A percentile compares a stretch with the other conserved stretches of the same genome.
phyloP scores from a whole-genome alignment of 2,329 filamentous ascomycete genomes.

The Xylariaceae sp. region DNA sequence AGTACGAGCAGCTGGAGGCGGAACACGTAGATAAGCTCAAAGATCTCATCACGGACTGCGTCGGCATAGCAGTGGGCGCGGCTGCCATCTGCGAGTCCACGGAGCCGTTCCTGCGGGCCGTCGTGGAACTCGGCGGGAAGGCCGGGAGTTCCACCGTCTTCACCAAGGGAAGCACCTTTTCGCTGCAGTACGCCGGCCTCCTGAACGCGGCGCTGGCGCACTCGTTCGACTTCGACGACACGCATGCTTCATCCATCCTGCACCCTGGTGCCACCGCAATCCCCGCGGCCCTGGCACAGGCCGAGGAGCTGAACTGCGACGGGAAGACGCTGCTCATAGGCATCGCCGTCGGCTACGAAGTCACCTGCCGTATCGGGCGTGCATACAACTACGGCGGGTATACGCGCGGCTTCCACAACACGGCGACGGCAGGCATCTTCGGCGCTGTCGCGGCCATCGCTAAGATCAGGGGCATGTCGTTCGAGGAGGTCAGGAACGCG shows the following conservation, averaged over 20 bases:
- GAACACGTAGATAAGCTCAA: constrained; percentile 24
- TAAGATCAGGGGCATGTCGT: constrained; percentile 23
- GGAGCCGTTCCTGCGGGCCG: constrained; percentile 35
- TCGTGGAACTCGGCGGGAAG: constrained; percentile 26
- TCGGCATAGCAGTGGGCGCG: constrained; percentile 27
- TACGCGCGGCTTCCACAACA: constrained; percentile 29
- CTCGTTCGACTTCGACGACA: constrained; percentile 44
- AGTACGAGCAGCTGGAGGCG: constrained; percentile 17
- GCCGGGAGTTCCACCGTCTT: constrained; percentile 34
- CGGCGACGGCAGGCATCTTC: constrained; percentile 28
- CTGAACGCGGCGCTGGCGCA: constrained; percentile 42
- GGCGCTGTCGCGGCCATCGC: constrained; percentile 28
- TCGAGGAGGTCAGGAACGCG: constrained; percentile 20
- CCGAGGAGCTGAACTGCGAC: constrained; percentile 30
- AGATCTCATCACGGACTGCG: constrained; percentile 26
- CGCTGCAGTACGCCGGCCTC: constrained; percentile 39
- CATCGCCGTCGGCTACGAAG: constrained; percentile 30
- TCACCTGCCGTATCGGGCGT: constrained; percentile 27
- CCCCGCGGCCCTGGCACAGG: constrained; percentile 33
- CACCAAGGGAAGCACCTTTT: constrained; percentile 32
- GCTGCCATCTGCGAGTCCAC: constrained; percentile 24
- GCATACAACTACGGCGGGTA: constrained; percentile 27
- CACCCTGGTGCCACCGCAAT: constrained; percentile 41
- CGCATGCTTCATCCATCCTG: constrained; percentile 39
- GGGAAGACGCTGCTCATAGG: constrained; percentile 32